These are phyloP conservation scores for Xylaria polymorpha DNA, from an alignment of 2,329 filamentous ascomycete genomes.

Conservation along the genomic window DNA sequence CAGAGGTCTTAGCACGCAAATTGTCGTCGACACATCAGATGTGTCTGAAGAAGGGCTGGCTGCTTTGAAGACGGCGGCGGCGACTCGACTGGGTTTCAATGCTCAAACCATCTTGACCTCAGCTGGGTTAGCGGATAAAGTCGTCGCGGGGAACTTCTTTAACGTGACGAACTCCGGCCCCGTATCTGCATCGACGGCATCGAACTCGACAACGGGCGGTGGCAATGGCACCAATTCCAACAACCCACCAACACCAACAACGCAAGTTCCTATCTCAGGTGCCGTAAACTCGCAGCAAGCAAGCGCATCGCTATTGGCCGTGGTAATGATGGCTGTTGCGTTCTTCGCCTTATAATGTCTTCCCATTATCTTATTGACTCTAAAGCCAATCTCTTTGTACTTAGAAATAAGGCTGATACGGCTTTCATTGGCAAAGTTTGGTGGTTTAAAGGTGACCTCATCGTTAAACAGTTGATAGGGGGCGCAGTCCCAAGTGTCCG, in stretches of 20 bases:
- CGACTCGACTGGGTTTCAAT: slow-evolving; percentile 45
- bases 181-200: slow-evolving; percentile 7
- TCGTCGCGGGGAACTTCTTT: slow-evolving; percentile 53
- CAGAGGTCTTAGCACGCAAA: slow-evolving; percentile 39
- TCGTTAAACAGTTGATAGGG: neutral
- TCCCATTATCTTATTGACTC: neutral
- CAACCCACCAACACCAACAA: slow-evolving; percentile 27
- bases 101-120: slow-evolving; percentile 42
- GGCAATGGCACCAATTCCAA: slow-evolving; percentile 35
- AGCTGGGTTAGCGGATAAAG: slow-evolving; percentile 48
- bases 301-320: slow-evolving; percentile 41
- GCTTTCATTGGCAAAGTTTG: neutral
- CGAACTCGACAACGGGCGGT: slow-evolving; percentile 31
- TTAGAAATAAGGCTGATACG: slow-evolving; percentile 3
- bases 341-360: slow-evolving; percentile 43
- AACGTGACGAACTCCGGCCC: slow-evolving; percentile 50
- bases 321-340: slow-evolving; percentile 42
- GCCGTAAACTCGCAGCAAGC: slow-evolving; percentile 40
- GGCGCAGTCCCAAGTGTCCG: neutral
- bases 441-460: neutral
- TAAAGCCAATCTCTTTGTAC: neutral
- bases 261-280: slow-evolving; percentile 31
- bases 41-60: slow-evolving; percentile 42
- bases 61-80: slow-evolving; percentile 45
- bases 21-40: slow-evolving; percentile 49